These are phyloP conservation scores for Microbotryum intermedium DNA, from an alignment of 1,284 basidiomycete species.

Conservation along the genomic window DNA sequence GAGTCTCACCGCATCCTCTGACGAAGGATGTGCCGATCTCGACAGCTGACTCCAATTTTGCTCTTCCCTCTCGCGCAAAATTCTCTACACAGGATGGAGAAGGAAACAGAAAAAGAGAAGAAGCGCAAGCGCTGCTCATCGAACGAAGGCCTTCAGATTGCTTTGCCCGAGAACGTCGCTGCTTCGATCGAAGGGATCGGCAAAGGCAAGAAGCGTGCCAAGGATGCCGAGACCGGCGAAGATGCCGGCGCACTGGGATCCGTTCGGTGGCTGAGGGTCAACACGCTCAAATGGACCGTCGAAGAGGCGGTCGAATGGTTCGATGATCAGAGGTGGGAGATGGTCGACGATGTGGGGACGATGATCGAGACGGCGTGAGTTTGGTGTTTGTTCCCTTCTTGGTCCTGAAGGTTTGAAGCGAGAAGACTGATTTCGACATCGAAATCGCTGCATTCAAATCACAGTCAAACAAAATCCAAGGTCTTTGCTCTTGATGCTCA, in stretches of 20 bases:
- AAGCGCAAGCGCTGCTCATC: constrained; percentile 27
- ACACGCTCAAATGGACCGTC: constrained; percentile 59
- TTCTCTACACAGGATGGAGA: constrained; percentile 21
- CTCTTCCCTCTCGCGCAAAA: background rate
- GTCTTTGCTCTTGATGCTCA: constrained; percentile 65
- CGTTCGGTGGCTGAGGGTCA: constrained; percentile 55
- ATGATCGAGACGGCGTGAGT: constrained; percentile 25
- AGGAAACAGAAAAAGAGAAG: constrained; percentile 32
- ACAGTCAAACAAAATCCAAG: constrained; percentile 43
- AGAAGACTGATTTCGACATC: background rate
- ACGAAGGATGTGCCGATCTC: background rate
- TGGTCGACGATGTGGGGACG: constrained; percentile 22
- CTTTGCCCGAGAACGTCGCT: constrained; percentile 23
- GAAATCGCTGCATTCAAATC: constrained; percentile 20
- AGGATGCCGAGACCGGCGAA: constrained; percentile 21
- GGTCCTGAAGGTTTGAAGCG: constrained; percentile 3
- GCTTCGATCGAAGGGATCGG: constrained; percentile 28
- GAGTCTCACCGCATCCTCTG: background rate
- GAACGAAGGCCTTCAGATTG: constrained; percentile 29
- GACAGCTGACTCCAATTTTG: background rate
- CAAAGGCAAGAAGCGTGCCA: constrained; percentile 28
- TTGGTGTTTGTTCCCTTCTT: no score
- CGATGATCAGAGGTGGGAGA: constrained; percentile 30
- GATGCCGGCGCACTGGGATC: constrained; percentile 21
- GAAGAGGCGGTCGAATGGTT: constrained; percentile 49